Evolutionary conservation across 1,284 basidiomycete genomes (phyloP).

Genomic region (Apiotrichum domesticum): DNA sequence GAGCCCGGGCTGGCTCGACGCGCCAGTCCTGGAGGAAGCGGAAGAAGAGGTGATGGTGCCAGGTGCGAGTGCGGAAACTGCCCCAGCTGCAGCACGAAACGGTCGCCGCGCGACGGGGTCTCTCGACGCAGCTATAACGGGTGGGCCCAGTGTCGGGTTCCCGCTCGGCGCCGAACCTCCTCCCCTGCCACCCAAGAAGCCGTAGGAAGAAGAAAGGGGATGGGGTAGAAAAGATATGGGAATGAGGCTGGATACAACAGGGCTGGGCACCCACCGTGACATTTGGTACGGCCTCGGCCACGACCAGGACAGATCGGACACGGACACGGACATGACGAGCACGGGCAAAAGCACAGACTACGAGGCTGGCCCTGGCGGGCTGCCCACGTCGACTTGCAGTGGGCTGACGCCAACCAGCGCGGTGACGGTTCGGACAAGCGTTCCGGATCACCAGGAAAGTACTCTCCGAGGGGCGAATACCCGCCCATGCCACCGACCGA

Average conservation of each 20-base stretch:
- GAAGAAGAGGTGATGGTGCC: neutral
- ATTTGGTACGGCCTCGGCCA: too few species aligned
- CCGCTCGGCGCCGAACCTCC: neutral
- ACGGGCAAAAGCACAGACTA: neutral
- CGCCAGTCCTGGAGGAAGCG: slow-evolving; percentile 8
- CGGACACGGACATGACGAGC: neutral
- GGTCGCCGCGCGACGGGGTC: neutral
- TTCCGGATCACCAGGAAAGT: slow-evolving; percentile 12
- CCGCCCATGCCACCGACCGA: slow-evolving; percentile 8
- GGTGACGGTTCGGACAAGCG: slow-evolving; percentile 5
- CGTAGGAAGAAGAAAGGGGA: slow-evolving; percentile 3
- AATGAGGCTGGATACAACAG: too few species aligned
- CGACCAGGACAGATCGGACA: neutral
- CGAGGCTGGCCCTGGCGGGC: neutral
- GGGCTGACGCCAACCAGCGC: slow-evolving; percentile 12
- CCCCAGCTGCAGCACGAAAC: neutral
- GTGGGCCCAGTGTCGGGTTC: neutral
- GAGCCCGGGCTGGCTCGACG: slow-evolving; percentile 3
- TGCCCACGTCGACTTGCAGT: slow-evolving; percentile 6
- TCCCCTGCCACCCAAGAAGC: neutral
- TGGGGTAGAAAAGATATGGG: neutral
- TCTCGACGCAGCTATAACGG: neutral
- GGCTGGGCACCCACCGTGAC: too few species aligned
- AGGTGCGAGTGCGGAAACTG: too few species aligned
- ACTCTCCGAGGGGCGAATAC: slow-evolving; percentile 6